Evolutionary conservation across 257 asterid genomes (phyloP).

Genomic region (Vinca minor): DNA sequence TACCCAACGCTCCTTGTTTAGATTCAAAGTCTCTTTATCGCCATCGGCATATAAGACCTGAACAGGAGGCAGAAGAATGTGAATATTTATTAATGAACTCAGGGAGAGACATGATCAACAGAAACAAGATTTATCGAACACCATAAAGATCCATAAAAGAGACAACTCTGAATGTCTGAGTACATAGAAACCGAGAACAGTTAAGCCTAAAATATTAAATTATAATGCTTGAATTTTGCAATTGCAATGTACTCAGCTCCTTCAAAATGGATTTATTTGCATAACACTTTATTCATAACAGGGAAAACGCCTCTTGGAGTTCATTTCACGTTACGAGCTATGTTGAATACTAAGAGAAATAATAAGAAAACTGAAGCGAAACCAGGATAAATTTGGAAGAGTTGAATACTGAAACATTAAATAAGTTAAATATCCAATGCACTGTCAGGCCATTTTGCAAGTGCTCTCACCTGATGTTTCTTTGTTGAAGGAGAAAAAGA

Average conservation of each 20-base stretch:
- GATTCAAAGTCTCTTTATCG: conserved; percentile 30
- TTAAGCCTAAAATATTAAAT: not conserved
- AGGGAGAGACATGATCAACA: not conserved
- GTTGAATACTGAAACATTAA: not conserved
- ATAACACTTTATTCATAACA: not conserved
- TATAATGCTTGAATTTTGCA: not conserved
- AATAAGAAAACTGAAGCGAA: not conserved
- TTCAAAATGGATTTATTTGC: not conserved
- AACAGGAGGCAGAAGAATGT: not conserved
- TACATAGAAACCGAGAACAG: not conserved
- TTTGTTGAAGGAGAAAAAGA: conserved; percentile 33
- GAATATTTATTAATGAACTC: not conserved
- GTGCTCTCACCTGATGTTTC: conserved; percentile 38
- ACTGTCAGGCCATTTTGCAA: not conserved
- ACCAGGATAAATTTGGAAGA: conserved; percentile 4
- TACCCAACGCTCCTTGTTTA: conserved; percentile 28
- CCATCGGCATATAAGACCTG: conserved; percentile 43
- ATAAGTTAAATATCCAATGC: not conserved
- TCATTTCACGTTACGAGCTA: not conserved
- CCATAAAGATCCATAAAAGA: not conserved
- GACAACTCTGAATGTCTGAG: not conserved
- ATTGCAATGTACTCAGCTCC: too few relatives aligned
- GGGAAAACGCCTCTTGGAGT: not conserved
- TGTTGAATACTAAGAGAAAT: not conserved
- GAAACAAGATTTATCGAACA: not conserved